Evolutionary conservation across 2,329 filamentous ascomycete genomes (phyloP).

Genomic region (Coniochaeta sp.): DNA sequence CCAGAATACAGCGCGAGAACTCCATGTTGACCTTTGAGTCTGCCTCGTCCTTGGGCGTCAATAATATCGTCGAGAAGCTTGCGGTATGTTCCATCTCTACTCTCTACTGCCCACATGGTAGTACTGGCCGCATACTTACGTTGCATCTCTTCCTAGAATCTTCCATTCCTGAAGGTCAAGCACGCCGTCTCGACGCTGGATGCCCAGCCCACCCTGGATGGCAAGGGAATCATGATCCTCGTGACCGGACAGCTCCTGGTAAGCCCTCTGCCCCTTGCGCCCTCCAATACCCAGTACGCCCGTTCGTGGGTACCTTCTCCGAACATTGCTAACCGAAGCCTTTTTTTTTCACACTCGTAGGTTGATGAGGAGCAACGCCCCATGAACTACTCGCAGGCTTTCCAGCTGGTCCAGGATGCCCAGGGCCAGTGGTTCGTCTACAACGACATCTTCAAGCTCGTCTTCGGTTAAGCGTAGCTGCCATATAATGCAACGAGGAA

Average conservation of each 20-base stretch:
- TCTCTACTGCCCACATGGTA: neutral
- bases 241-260: constrained; percentile 79
- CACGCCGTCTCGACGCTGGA: constrained; percentile 75
- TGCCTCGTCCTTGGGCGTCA: constrained; percentile 54
- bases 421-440: constrained; percentile 72
- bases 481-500: neutral
- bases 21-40: constrained; percentile 96
- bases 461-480: constrained; percentile 48
- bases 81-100: constrained; percentile 43
- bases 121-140: neutral
- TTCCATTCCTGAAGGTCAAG: constrained; percentile 75
- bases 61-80: constrained; percentile 72
- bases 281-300: constrained; percentile 38
- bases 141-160: constrained; percentile 38
- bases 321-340: neutral
- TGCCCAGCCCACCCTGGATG: constrained; percentile 67
- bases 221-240: constrained; percentile 68
- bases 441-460: constrained; percentile 92
- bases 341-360: neutral
- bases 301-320: neutral
- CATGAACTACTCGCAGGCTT: constrained; percentile 86
- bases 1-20: constrained; percentile 53
- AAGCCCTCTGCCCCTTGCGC: neutral
- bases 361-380: constrained; percentile 76
- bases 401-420: constrained; percentile 70